Conservation (phyloP, 2,329 filamentous ascomycete genomes). For the Botrytis pseudocinerea region DNA sequence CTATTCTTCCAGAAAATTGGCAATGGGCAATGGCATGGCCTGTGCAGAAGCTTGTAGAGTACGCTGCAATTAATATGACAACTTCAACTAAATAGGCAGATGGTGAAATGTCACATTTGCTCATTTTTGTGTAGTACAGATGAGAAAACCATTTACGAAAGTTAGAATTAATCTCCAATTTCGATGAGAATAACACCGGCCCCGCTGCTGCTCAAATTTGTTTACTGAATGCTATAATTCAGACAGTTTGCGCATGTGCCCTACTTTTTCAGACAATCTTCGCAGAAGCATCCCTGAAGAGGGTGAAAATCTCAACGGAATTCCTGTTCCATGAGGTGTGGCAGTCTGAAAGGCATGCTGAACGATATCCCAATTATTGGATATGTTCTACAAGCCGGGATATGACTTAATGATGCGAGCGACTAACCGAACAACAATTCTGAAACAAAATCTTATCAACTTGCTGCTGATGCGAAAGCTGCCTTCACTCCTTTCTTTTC, state of each 20-base stretch:
- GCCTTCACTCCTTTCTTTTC: not conserved
- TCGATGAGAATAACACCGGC: fast-evolving
- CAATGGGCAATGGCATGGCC: constrained; percentile 9
- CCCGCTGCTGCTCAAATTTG: not conserved
- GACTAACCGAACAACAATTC: not conserved
- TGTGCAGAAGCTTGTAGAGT: not conserved
- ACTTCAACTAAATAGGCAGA: not conserved
- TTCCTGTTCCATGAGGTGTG: not conserved
- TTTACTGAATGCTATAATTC: not conserved
- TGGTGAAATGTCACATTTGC: not conserved
- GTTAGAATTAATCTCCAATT: not conserved
- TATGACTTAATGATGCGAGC: not conserved
- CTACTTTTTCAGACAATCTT: not conserved
- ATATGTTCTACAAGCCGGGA: not conserved
- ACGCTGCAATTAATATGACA: not conserved
- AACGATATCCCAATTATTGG: not conserved
- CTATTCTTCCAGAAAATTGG: not conserved
- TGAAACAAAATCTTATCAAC: not conserved
- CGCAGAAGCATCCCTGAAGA: not conserved
- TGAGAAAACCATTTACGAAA: not conserved
- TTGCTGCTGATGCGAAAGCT: not conserved
- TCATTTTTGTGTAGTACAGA: not conserved
- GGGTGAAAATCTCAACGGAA: not conserved
- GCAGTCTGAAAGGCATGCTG: not conserved
- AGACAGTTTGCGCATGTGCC: not conserved